Percentiles rank a stretch among this genome's conserved stretches.
phyloP scores from a whole-genome alignment of 2,329 filamentous ascomycete species.

The Parastagonospora nodorum region DNA sequence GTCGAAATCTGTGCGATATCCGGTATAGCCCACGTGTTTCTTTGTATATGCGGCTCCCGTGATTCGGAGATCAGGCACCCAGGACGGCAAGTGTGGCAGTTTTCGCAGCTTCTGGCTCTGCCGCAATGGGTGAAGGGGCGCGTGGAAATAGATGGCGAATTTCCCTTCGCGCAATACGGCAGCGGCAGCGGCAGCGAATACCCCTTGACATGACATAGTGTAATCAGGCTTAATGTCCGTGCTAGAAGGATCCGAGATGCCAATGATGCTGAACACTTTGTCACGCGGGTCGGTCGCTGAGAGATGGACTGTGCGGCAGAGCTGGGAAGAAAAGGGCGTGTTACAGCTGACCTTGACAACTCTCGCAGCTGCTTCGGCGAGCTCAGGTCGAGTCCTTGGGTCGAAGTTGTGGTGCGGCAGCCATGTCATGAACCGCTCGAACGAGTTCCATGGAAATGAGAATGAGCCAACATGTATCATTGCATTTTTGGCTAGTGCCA shows the following conservation, averaged over 20 bases:
- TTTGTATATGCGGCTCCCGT: background rate
- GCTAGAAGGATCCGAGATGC: slow-evolving; percentile 5
- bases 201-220: slow-evolving; percentile 2
- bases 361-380: background rate
- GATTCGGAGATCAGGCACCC: slow-evolving; percentile 5
- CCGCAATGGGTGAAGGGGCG: background rate
- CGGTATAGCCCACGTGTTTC: background rate
- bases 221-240: slow-evolving; percentile 10
- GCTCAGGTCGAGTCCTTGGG: background rate
- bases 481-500: slow-evolving; percentile 9
- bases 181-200: slow-evolving; percentile 10
- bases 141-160: background rate
- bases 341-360: background rate
- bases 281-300: slow-evolving; percentile 17
- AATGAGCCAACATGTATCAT: slow-evolving; percentile 2
- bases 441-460: background rate
- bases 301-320: background rate
- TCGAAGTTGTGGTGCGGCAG: background rate
- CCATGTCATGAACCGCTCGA: background rate
- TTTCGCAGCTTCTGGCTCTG: background rate
- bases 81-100: slow-evolving; percentile 3
- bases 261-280: slow-evolving; percentile 17
- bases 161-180: background rate
- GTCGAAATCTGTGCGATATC: background rate
- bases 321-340: background rate